Percentiles rank a stretch among this genome's conserved stretches.
Evolutionary conservation across 2,329 filamentous ascomycete species (phyloP).

Genomic region (Claviceps sp.): DNA sequence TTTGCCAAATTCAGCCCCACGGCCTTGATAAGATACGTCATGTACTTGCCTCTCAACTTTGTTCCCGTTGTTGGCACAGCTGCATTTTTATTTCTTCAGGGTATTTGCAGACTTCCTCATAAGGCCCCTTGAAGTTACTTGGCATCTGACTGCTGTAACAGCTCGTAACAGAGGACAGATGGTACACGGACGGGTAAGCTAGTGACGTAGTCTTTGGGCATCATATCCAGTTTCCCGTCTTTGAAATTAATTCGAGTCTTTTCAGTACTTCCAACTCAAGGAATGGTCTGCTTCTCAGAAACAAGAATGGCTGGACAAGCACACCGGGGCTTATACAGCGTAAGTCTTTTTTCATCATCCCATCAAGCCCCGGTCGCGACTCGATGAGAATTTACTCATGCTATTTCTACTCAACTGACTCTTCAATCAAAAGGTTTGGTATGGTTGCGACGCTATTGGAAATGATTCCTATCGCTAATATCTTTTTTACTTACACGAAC

Average conservation of each 20-base stretch:
- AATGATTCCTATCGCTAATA: constrained; percentile 68
- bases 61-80: constrained; percentile 79
- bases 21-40: constrained; percentile 61
- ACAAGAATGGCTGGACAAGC: constrained; percentile 54
- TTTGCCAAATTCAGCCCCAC: constrained; percentile 44
- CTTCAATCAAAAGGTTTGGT: constrained; percentile 44
- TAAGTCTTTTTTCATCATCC: constrained; percentile 28
- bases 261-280: constrained; percentile 82
- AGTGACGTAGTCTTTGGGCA: constrained; percentile 24
- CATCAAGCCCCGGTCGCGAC: not conserved
- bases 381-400: not conserved
- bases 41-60: constrained; percentile 86
- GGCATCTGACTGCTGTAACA: constrained; percentile 10
- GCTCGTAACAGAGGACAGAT: constrained; percentile 33
- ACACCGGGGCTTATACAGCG: constrained; percentile 69
- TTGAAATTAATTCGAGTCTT: constrained; percentile 7
- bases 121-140: not conserved
- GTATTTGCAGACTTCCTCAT: constrained; percentile 19
- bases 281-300: constrained; percentile 55
- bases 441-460: constrained; percentile 67
- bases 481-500: constrained; percentile 84
- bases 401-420: constrained; percentile 5
- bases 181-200: constrained; percentile 41
- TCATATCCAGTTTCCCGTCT: not conserved
- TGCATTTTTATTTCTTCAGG: constrained; percentile 68